Percentiles rank a stretch among this genome's conserved stretches.
Evolutionary conservation across 169 alveolate species (phyloP).

Genomic region (Cardiosporidium cionae): DNA sequence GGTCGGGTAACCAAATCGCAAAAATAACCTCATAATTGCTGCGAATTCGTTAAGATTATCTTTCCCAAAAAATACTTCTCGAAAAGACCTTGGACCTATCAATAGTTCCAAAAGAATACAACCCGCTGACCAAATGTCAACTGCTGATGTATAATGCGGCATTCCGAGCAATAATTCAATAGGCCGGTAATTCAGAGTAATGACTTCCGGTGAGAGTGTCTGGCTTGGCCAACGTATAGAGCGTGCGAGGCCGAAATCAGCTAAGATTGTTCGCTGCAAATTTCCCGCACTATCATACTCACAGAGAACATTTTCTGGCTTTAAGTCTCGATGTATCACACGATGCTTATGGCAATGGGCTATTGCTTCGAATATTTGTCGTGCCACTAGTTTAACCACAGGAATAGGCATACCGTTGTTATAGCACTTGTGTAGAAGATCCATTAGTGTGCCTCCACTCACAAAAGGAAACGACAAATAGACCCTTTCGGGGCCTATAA

Average conservation of each 20-base stretch:
- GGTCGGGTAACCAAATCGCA: constrained; percentile 9
- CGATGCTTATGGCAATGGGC: constrained; percentile 30
- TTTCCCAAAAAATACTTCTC: neutral
- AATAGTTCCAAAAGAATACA: constrained; percentile 20
- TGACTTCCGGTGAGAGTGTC: constrained; percentile 58
- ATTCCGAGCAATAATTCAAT: constrained; percentile 93
- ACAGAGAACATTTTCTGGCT: constrained; percentile 29
- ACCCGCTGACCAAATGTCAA: constrained; percentile 88
- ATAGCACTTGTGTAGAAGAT: neutral
- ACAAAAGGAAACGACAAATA: constrained; percentile 23
- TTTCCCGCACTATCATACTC: neutral
- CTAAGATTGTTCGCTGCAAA: neutral
- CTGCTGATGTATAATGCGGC: constrained; percentile 84
- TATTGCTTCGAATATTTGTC: constrained; percentile 25
- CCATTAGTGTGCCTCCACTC: constrained; percentile 22
- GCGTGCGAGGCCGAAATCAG: constrained; percentile 83
- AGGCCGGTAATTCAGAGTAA: constrained; percentile 92
- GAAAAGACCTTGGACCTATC: neutral
- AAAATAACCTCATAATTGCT: neutral
- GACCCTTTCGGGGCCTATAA: constrained; percentile 9
- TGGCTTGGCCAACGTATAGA: constrained; percentile 47
- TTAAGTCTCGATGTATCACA: constrained; percentile 32
- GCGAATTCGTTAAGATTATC: neutral
- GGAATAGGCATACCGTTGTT: constrained; percentile 18
- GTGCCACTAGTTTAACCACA: neutral